A percentile compares a stretch with the other conserved stretches of the same genome.
Evolutionary conservation across 768 basidiomycete species (phyloP).

Genomic region (Agaricus subrufescens): DNA sequence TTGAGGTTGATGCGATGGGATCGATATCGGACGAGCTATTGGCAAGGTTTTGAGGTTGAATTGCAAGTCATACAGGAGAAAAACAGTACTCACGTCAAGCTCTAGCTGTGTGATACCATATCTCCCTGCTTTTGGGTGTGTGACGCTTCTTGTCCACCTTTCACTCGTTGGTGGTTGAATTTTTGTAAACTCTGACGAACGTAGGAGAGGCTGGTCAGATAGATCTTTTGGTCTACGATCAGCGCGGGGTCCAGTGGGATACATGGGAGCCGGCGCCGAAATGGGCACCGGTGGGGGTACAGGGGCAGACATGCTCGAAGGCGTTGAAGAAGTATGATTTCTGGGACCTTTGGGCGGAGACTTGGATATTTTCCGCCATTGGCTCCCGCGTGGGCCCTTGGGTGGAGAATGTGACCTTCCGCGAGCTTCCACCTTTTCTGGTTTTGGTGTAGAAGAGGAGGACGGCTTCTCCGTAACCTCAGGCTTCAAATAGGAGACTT

Average conservation of each 20-base stretch:
- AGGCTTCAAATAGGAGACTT: neutral
- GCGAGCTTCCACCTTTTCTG: neutral
- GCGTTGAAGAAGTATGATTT: conserved; percentile 1
- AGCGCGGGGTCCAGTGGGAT: conserved; percentile 8
- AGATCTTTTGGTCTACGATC: conserved; percentile 6
- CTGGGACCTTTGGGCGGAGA: conserved; percentile 6
- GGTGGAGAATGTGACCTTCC: conserved; percentile 9
- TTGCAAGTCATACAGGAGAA: neutral
- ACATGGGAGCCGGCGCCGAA: neutral
- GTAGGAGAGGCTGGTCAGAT: neutral
- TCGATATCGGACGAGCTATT: neutral
- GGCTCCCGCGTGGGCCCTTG: conserved; percentile 4
- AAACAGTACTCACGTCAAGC: neutral
- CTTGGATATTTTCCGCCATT: conserved; percentile 5
- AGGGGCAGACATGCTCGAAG: neutral
- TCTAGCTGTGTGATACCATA: neutral
- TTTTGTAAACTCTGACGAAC: neutral
- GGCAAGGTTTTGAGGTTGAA: neutral
- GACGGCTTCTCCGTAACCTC: neutral
- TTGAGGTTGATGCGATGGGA: neutral
- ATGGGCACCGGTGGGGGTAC: neutral
- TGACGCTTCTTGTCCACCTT: neutral
- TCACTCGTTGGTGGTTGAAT: neutral
- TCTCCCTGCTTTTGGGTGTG: neutral
- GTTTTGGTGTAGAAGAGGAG: neutral